A percentile compares a stretch with the other conserved stretches of the same genome.
These are phyloP conservation scores for Capsella rubella DNA, from an alignment of 441 rosid genomes.

Conservation along the genomic window DNA sequence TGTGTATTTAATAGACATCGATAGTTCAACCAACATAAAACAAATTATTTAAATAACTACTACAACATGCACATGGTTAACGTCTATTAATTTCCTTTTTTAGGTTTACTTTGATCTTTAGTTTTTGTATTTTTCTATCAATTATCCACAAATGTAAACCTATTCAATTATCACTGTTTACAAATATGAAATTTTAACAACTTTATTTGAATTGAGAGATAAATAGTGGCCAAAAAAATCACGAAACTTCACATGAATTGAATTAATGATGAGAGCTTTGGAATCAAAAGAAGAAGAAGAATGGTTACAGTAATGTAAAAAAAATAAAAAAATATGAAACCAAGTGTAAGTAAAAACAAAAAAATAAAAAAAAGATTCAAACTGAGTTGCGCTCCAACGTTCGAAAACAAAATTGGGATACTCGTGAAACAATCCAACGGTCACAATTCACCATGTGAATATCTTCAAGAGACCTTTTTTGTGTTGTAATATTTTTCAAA, in stretches of 20 bases:
- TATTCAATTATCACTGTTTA: constrained; percentile 7
- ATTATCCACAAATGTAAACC: not conserved
- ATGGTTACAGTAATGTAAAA: constrained; percentile 12
- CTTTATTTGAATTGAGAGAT: constrained; percentile 26
- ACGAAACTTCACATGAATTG: constrained; percentile 40
- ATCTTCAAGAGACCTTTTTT: constrained; percentile 52
- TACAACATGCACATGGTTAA: not conserved
- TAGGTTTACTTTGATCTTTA: not conserved
- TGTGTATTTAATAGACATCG: constrained; percentile 1
- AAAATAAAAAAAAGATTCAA: constrained; percentile 52
- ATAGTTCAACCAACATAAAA: constrained; percentile 23
- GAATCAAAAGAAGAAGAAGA: constrained; percentile 24
- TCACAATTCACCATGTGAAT: constrained; percentile 80
- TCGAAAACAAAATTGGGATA: constrained; percentile 51
- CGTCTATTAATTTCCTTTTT: constrained; percentile 16
- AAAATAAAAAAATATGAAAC: not conserved
- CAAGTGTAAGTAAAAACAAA: constrained; percentile 15
- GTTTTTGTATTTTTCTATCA: not conserved
- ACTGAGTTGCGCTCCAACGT: constrained; percentile 85
- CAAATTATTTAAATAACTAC: not conserved
- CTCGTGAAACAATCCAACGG: constrained; percentile 87
- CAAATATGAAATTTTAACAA: constrained; percentile 18
- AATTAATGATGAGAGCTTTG: constrained; percentile 44
- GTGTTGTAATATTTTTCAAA: constrained; percentile 6
- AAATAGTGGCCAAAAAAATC: constrained; percentile 27